These are phyloP conservation scores for Alternaria brassicae DNA, from an alignment of 2,329 filamentous ascomycete species.

Conservation along the genomic window DNA sequence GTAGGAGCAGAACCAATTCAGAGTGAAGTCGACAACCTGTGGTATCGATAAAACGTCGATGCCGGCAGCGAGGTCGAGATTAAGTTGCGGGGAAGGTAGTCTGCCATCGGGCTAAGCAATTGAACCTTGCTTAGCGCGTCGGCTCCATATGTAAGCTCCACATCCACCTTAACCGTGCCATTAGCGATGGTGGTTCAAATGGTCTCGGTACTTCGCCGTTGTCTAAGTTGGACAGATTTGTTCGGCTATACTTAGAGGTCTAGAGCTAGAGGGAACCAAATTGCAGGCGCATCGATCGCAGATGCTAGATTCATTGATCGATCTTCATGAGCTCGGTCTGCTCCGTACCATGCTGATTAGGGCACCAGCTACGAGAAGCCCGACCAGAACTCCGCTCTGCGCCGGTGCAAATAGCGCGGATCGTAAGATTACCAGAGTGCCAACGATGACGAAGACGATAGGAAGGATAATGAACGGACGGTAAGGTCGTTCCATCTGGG, in stretches of 20 bases:
- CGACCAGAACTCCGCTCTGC: slow-evolving; percentile 61
- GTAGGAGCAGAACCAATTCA: neutral
- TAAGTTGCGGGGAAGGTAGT: slow-evolving; percentile 8
- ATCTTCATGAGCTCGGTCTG: slow-evolving; percentile 12
- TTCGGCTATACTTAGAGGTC: neutral
- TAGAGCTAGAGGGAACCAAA: neutral
- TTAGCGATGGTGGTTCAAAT: neutral
- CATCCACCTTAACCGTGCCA: neutral
- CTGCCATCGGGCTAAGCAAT: slow-evolving; percentile 1
- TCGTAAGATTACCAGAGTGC: slow-evolving; percentile 65
- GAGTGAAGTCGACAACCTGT: neutral
- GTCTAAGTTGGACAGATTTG: slow-evolving; percentile 1
- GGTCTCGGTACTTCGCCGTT: neutral
- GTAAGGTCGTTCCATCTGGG: slow-evolving; percentile 63
- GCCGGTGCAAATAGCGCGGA: slow-evolving; percentile 66
- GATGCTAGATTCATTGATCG: neutral
- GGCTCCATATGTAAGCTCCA: neutral
- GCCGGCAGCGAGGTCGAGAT: neutral
- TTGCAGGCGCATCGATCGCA: neutral
- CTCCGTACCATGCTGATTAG: slow-evolving; percentile 42
- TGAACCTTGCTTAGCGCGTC: slow-evolving; percentile 6
- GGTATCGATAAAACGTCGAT: neutral
- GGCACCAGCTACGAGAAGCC: slow-evolving; percentile 60
- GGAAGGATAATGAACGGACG: slow-evolving; percentile 62
- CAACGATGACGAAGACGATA: slow-evolving; percentile 62